phyloP scores from a whole-genome alignment of 2,329 filamentous ascomycete genomes.

The Rutstroemia sp. region DNA sequence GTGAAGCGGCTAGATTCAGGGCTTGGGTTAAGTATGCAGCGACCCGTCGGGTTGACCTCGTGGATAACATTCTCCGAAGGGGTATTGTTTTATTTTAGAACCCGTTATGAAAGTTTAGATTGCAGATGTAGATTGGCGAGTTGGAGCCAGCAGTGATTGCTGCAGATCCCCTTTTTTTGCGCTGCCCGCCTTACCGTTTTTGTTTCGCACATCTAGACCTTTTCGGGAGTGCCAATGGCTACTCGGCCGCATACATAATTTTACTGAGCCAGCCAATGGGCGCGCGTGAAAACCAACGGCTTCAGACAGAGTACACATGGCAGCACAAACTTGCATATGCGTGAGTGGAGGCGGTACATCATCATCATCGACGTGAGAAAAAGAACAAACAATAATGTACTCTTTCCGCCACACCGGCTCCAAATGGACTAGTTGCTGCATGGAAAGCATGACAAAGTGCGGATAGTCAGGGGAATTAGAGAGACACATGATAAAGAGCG shows the following conservation, averaged over 20 bases:
- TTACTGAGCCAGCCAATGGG: not conserved
- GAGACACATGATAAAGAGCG: not conserved
- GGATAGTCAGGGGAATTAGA: not conserved
- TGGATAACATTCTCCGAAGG: slow-evolving; percentile 3
- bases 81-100: not conserved
- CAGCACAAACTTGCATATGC: slow-evolving; percentile 6
- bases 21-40: not conserved
- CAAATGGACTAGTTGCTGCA: slow-evolving; percentile 2
- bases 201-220: slow-evolving; percentile 7
- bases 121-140: slow-evolving; percentile 12
- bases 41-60: slow-evolving; percentile 2
- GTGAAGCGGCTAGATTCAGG: slow-evolving; percentile 1
- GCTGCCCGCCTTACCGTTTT: slow-evolving; percentile 6
- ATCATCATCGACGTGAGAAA: not conserved
- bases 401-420: slow-evolving; percentile 1
- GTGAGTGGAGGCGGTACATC: not conserved
- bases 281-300: not conserved
- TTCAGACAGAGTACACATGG: slow-evolving; percentile 1
- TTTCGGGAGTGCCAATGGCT: slow-evolving; percentile 1
- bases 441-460: slow-evolving; percentile 1
- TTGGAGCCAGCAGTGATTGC: not conserved
- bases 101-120: slow-evolving; percentile 8
- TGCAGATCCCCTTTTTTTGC: slow-evolving; percentile 1
- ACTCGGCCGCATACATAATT: slow-evolving; percentile 1
- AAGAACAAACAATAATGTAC: not conserved